phyloP scores from a whole-genome alignment of 805 yeast species.

The Candida dajiaensis region DNA sequence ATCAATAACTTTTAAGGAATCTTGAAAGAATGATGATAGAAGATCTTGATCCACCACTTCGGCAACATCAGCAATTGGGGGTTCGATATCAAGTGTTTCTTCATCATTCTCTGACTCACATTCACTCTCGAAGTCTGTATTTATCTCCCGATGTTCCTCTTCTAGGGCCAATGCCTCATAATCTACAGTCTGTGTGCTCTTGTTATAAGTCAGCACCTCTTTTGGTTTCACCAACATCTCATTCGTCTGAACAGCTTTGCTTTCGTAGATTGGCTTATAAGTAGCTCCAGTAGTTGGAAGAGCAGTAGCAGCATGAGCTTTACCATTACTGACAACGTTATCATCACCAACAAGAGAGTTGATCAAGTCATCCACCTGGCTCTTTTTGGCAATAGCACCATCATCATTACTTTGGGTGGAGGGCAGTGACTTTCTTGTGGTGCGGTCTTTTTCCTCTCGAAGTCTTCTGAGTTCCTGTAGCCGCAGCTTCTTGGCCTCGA shows the following conservation, averaged over 20 bases:
- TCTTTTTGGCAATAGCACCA: not conserved
- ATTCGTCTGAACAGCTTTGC: slow-evolving; percentile 5
- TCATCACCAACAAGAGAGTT: not conserved
- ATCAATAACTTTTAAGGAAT: slow-evolving; percentile 20
- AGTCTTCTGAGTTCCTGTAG: slow-evolving; percentile 46
- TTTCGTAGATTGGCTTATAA: slow-evolving; percentile 1
- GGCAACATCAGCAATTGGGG: not conserved
- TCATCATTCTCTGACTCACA: not conserved
- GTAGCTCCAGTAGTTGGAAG: not conserved
- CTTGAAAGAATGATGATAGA: slow-evolving; percentile 14
- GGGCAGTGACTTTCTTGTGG: not conserved
- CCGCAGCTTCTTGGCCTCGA: slow-evolving; percentile 47
- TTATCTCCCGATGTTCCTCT: slow-evolving; percentile 2
- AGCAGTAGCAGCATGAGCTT: not conserved
- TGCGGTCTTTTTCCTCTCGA: slow-evolving; percentile 28
- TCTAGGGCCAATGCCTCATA: slow-evolving; percentile 1
- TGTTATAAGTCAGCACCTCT: slow-evolving; percentile 19
- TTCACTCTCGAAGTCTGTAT: not conserved
- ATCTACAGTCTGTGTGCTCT: slow-evolving; percentile 20
- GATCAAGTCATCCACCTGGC: not conserved
- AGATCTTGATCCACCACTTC: slow-evolving; percentile 8
- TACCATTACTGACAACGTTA: not conserved
- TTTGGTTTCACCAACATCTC: slow-evolving; percentile 2
- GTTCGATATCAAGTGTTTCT: not conserved
- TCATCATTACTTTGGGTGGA: not conserved